Evolutionary conservation across 352 stramenopile species (phyloP), one percentile per base, ranked within the genome.

Genomic region (Pythium chondricola): DNA sequence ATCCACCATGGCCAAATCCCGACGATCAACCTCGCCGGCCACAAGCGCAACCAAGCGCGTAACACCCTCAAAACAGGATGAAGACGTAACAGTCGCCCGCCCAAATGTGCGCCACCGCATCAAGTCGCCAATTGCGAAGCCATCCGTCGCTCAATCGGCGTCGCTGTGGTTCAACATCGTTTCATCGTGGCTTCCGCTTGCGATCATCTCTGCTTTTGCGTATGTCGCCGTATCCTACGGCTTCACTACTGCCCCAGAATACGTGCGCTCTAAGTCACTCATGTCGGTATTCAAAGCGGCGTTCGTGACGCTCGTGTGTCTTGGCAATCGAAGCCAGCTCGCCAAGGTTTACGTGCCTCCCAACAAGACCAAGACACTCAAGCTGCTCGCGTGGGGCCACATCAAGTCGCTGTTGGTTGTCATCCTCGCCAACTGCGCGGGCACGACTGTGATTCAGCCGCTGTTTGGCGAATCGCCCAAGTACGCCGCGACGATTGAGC

Each of bases 291-390:
- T 84, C 35, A 83, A 83, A 50, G 61, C 66, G 32, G 65, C 52
- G 14, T 88, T 85, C 49, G 74, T 86, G 45, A 67, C 67, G 8
- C 80, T 71, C 55, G 70, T 85, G 26, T 85, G 74, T 24, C 61
- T 88, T 42, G 40, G 65, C 22, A 73, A 60, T 20, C 67, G 69
- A 14, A 58, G 48, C 11, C 72, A 88, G 44, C 58, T 86, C 20
- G 53, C 41, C 4, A 48, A 69, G 21, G 57, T 88, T 11, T 74
- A 75, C 39, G 53, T 49, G 29, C 63, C 70, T 14, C 58, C 61
- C 0, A 26, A 58, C 26, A 56, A 70, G 35, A 43, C 46, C 14
- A 51, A 56, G 41, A 84, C 74, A n/a, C 45, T 88, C 32, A 39
- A 40, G 4, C 58, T 62, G 24, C 44, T 68, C 20, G 26, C 53